Base-by-base conservation (phyloP, 2,329 filamentous ascomycete species). In the Pestalotiopsis sp. region DNA sequence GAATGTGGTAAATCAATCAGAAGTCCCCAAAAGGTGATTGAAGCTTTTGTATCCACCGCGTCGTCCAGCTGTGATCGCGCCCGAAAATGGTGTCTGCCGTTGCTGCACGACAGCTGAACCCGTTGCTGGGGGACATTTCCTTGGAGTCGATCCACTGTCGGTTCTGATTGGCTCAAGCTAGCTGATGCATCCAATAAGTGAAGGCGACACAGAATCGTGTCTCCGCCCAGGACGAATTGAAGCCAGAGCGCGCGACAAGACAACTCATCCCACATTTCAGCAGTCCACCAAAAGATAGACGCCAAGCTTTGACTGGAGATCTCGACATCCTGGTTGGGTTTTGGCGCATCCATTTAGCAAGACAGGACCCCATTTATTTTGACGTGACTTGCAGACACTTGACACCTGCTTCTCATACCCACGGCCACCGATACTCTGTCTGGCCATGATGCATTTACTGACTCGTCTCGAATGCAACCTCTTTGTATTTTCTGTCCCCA, bases 201-300 rank as follows among this genome's bases (percentile, higher is more conserved):
- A 23, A 4, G 49, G 49, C 45, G 2, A 9, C 45, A 17, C 31
- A 9, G n/a, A 66, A 56, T 57, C 49, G 45, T 57, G 52, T 36
- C 36, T 67, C 65, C 65, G 65, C 52, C 58, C 45, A 52, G 45
- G 45, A n/a, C 45, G 31, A 52, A 52, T 52, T 52, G 45, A 36
- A 36, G 4, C 45, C 45, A 52, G 45, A 52, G 45, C 45, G 45
- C 41, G 45, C 45, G 45, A 17, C 17, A 52, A 56, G 65, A 67
- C 65, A 67, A 67, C 65, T 61, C 65, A 67, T 59, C 65, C 38
- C 52, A 61, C 64, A 66, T 66, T 58, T 45, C 31, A 45, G 41
- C 45, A 56, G 41, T 31, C 20, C 64, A 49, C 25, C 64, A 14
- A 52, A 65, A 36, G 38, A 31, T 62, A 45, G 45, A 7, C 6